phyloP scores from a whole-genome alignment of 1,284 basidiomycete species.

The Cystobasidiaceae sp. region DNA sequence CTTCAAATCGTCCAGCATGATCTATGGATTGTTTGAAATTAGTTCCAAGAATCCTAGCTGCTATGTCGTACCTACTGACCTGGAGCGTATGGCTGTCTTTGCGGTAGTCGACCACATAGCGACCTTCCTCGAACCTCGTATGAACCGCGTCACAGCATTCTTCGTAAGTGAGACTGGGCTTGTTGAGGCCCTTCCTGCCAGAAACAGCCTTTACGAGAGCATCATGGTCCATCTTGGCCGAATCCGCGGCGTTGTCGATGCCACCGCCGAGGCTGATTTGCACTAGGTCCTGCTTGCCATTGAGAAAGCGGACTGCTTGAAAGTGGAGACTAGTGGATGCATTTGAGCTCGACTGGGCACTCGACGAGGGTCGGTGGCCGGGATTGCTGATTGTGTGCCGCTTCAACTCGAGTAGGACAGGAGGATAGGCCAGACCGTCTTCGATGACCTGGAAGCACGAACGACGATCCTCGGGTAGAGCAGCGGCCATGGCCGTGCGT shows the following conservation, averaged over 20 bases:
- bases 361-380: background rate
- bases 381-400: background rate
- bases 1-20: background rate
- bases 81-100: background rate
- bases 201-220: conserved; percentile 1
- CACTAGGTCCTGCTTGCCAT: conserved; percentile 21
- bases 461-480: background rate
- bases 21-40: background rate
- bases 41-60: too few relatives aligned
- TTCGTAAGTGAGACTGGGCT: background rate
- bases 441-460: conserved; percentile 20
- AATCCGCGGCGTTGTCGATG: background rate
- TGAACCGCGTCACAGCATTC: conserved; percentile 5
- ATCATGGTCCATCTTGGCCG: background rate
- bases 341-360: too few relatives aligned
- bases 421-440: conserved; percentile 11
- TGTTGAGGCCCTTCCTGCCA: conserved; percentile 18
- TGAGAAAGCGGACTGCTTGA: conserved; percentile 23
- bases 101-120: background rate
- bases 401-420: conserved; percentile 3
- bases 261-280: background rate
- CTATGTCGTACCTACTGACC: too few relatives aligned
- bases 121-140: background rate
- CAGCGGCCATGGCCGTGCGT: background rate
- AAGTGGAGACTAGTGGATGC: background rate